Evolutionary conservation across 352 stramenopile genomes (phyloP), one percentile per base, ranked within the genome.

Genomic region (Pythium pyrilobum): DNA sequence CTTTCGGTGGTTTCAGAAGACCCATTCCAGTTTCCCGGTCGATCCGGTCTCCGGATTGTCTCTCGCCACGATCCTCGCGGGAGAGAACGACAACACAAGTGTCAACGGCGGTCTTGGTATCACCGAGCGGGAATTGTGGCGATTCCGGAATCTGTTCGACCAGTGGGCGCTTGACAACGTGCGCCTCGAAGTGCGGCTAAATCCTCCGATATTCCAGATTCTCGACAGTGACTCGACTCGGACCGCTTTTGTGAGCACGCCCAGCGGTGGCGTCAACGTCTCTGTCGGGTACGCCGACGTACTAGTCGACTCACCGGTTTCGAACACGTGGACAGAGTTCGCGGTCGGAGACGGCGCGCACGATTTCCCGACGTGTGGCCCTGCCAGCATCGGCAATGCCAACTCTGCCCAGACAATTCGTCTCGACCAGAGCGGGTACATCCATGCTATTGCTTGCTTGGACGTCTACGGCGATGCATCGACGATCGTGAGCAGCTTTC

Each of bases 141-240:
- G 47, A 9, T 81, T 85, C 56, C 69, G 72, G 1, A 90, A 90
- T 38, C 58, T 90, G 20, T 88, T 87, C 42, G 80, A 90, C 29
- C 80, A 90, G 59, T 88, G 80, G 77, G 73, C 77, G 0, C 56
- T 88, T 3, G 80, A 90, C 47, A 49, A 84, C 16, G 71, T 90
- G 5, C 51, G 51, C 0, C 52, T 90, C 2, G 74, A 84, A 58
- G 74, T 82, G 16, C 71, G 79, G 4, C 56, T 88, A 34, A 66
- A 74, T 32, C 61, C 66, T 0, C 79, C 79, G 0, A 27, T 46
- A 0, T 84, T 83, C 33, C 23, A 52, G 25, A 56, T 63, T 4
- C 13, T 57, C 5, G 10, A 70, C 2, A 31, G 40, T 24, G 28
- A 38, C 15, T 42, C 27, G 16, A 33, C 33, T 15, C 16, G 21